These are phyloP conservation scores for Brasenia schreberi DNA, from an alignment of 164 flowering plant genomes.

Conservation along the genomic window DNA sequence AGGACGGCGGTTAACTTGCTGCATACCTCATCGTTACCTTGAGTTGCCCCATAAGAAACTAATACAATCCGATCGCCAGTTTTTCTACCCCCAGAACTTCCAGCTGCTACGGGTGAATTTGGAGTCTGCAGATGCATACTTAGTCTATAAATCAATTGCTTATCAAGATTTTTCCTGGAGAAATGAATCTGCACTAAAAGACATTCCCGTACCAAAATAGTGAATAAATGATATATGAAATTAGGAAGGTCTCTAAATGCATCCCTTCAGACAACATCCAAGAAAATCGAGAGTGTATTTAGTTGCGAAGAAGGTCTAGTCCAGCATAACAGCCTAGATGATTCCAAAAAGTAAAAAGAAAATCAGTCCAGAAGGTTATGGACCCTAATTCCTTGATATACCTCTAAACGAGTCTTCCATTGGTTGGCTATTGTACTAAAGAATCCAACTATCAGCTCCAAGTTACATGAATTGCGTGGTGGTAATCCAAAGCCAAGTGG, in stretches of 20 bases:
- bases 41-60: conserved; percentile 52
- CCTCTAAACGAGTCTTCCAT: too few relatives aligned
- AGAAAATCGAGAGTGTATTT: background rate
- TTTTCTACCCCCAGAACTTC: conserved; percentile 75
- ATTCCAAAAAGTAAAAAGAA: too few relatives aligned
- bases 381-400: too few relatives aligned
- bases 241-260: background rate
- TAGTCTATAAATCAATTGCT: background rate
- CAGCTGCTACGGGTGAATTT: conserved; percentile 56
- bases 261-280: background rate
- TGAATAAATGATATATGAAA: background rate
- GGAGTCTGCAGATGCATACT: conserved; percentile 60
- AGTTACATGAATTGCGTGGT: too few relatives aligned
- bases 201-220: background rate
- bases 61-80: conserved; percentile 55
- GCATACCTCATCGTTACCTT: conserved; percentile 21
- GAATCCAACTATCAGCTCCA: too few relatives aligned
- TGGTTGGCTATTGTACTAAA: background rate
- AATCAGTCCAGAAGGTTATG: too few relatives aligned
- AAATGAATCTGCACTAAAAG: background rate
- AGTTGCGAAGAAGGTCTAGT: too few relatives aligned
- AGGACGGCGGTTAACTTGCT: too few relatives aligned
- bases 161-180: background rate
- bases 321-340: too few relatives aligned
- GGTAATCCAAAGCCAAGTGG: too few relatives aligned